A percentile compares a stretch with the other conserved stretches of the same genome.
Evolutionary conservation across 495 filamentous ascomycete species (phyloP).

Genomic region (Podospora bellae-mahoneyi): DNA sequence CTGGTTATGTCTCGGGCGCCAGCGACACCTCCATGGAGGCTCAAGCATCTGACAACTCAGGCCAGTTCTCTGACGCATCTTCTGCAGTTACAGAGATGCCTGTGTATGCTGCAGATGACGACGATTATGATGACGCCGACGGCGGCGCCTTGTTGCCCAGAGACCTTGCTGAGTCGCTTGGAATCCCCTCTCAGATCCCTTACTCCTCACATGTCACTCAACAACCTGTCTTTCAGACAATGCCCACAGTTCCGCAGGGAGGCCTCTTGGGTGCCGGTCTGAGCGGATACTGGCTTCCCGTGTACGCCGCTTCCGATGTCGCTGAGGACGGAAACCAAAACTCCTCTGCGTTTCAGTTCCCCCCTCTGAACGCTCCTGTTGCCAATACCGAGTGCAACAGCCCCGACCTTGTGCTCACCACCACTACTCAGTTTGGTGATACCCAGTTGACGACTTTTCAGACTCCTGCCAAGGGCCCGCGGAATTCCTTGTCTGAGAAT

Average conservation of each 20-base stretch:
- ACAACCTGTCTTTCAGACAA: background rate
- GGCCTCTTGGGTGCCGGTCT: constrained; percentile 12
- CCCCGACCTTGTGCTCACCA: background rate
- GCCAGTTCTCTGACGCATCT: background rate
- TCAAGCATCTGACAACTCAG: background rate
- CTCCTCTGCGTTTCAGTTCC: background rate
- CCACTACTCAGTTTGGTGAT: background rate
- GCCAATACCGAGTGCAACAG: background rate
- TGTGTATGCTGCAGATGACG: background rate
- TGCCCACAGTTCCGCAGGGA: background rate
- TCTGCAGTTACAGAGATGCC: background rate
- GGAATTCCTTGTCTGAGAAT: background rate
- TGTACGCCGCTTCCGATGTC: background rate
- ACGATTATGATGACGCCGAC: background rate
- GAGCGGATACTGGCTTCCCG: background rate
- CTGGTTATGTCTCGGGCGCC: background rate
- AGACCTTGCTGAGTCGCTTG: background rate
- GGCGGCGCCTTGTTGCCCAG: constrained; percentile 3
- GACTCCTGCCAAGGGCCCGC: background rate
- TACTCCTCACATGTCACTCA: background rate
- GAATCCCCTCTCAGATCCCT: background rate
- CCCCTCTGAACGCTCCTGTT: background rate
- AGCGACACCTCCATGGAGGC: background rate
- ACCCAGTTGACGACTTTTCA: background rate
- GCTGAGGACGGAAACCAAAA: background rate